A percentile compares a stretch with the other conserved stretches of the same genome.
Conservation (phyloP, 2,329 filamentous ascomycete species). For the Hypocreales sp. region DNA sequence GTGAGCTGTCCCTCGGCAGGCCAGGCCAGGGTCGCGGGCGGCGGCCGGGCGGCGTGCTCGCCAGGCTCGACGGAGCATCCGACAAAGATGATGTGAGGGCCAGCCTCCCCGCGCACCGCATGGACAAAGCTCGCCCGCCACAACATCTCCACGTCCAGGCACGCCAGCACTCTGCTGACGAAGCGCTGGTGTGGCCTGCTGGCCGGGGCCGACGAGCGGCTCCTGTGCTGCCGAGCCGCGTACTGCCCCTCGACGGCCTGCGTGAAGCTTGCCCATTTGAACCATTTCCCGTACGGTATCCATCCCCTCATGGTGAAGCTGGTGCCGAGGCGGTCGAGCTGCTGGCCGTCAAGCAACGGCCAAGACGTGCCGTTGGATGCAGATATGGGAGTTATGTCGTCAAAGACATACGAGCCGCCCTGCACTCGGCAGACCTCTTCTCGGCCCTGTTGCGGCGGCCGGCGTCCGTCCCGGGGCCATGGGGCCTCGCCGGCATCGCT, state of each 20-base stretch:
- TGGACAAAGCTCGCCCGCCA: conserved; percentile 11
- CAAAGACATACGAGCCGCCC: conserved; percentile 2
- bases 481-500: background rate
- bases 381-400: conserved; percentile 8
- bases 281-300: conserved; percentile 24
- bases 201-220: no score
- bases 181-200: conserved; percentile 10
- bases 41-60: background rate
- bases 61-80: conserved; percentile 7
- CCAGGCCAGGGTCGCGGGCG: conserved; percentile 8
- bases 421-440: background rate
- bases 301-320: conserved; percentile 28
- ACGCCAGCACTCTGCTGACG: conserved; percentile 18
- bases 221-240: no score
- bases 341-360: conserved; percentile 13
- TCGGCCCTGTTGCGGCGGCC: background rate
- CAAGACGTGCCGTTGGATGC: conserved; percentile 12
- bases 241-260: conserved; percentile 13
- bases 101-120: conserved; percentile 9
- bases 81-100: conserved; percentile 18
- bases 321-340: conserved; percentile 19
- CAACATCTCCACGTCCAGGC: conserved; percentile 30
- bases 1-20: conserved; percentile 11
- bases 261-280: conserved; percentile 15
- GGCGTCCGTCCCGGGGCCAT: background rate